A percentile compares a stretch with the other conserved stretches of the same genome.
Evolutionary conservation across 345 rosid genomes (phyloP).

Genomic region (Eucalyptus cloeziana): DNA sequence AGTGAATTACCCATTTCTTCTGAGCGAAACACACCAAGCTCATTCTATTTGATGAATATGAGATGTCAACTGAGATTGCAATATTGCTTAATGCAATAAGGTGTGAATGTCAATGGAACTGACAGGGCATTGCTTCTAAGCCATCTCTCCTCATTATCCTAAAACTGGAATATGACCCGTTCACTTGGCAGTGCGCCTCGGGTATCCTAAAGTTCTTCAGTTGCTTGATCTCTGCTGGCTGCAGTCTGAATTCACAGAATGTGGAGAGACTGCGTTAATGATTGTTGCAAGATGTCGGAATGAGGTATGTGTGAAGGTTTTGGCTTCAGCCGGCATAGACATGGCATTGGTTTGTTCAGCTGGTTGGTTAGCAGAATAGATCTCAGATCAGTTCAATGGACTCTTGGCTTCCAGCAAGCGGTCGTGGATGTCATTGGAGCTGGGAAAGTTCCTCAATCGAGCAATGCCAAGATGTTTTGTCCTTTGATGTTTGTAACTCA

Average conservation of each 20-base stretch:
- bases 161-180: conserved; percentile 19
- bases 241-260: conserved; percentile 27
- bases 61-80: neutral
- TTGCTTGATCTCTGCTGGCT: conserved; percentile 17
- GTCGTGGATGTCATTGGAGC: conserved; percentile 19
- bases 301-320: conserved; percentile 20
- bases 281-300: conserved; percentile 33
- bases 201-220: conserved; percentile 17
- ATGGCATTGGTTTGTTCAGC: conserved; percentile 24
- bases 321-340: conserved; percentile 45
- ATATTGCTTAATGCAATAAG: conserved; percentile 13
- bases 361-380: conserved; percentile 21
- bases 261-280: conserved; percentile 51
- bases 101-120: conserved; percentile 25
- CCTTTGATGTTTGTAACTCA: conserved; percentile 13
- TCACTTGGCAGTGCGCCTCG: conserved; percentile 41
- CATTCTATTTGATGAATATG: neutral
- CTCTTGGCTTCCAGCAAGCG: conserved; percentile 27
- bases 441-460: conserved; percentile 29
- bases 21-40: neutral
- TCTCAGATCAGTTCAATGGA: conserved; percentile 25
- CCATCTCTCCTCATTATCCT: conserved; percentile 39
- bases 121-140: conserved; percentile 32
- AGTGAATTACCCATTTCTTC: neutral
- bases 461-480: conserved; percentile 18